Conservation (phyloP, 768 basidiomycete genomes). For the Hericium erinaceus region DNA sequence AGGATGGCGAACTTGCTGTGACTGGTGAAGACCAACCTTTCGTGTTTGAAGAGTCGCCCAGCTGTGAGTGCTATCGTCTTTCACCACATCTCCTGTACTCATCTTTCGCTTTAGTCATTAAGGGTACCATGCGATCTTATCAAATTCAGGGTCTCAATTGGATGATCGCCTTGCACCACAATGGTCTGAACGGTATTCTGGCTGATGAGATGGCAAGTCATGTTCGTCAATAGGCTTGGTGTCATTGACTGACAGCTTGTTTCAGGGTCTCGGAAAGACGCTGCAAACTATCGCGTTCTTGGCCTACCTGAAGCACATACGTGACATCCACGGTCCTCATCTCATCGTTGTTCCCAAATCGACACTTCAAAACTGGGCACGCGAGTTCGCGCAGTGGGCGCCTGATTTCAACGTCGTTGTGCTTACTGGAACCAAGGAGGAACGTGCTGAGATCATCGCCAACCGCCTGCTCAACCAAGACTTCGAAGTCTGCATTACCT, state of each 20-base stretch:
- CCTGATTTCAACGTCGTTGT: constrained; percentile 78
- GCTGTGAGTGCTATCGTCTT: constrained; percentile 41
- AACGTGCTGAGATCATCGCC: constrained; percentile 74
- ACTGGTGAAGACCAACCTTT: constrained; percentile 85
- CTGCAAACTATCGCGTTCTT: constrained; percentile 97
- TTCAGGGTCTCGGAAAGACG: constrained; percentile 92
- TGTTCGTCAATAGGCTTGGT: constrained; percentile 1
- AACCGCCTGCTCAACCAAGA: constrained; percentile 73
- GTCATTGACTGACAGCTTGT: not conserved
- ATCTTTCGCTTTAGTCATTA: constrained; percentile 49
- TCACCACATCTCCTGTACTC: not conserved
- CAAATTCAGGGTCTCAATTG: constrained; percentile 95
- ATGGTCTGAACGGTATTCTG: constrained; percentile 93
- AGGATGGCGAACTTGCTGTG: constrained; percentile 71
- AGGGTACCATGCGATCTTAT: constrained; percentile 86
- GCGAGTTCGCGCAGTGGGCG: constrained; percentile 89
- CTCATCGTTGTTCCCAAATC: constrained; percentile 98
- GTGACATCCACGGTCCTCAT: constrained; percentile 71
- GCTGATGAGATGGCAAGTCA: constrained; percentile 84
- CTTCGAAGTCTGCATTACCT: constrained; percentile 92
- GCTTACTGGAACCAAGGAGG: constrained; percentile 83
- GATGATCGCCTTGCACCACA: constrained; percentile 95
- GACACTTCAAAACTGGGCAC: constrained; percentile 92
- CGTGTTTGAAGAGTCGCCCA: constrained; percentile 91
- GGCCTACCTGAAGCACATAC: constrained; percentile 85